Evolutionary conservation across 148 eudicot genomes (phyloP), one percentile per base, ranked within the genome.

Genomic region (Nyssa sinensis): DNA sequence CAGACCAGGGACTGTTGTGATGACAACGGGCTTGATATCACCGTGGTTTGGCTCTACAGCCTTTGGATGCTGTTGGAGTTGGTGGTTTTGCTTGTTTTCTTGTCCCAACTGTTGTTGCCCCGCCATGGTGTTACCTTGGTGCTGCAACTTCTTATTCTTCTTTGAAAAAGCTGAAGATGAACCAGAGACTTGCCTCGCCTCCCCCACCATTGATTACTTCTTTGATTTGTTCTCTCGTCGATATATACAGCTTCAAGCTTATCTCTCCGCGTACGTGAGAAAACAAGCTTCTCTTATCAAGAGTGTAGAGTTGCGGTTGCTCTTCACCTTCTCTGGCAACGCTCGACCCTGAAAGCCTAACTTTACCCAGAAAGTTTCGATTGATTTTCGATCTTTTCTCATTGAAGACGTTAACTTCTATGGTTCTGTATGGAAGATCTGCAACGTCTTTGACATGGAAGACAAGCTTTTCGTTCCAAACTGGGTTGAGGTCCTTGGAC

Each of bases 401-500:
- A 75, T 94, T 94, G 74, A 84, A 94, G 8, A 94, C 83, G 62
- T 86, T 90, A 6, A 86, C 87, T 19, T 94, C 98, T 0, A 94
- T 59, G 13, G 90, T 86, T 3, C 86, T 64, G 75, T 91, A 94
- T 25, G 97, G 98, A 2, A 94, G 82, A 37, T 94, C 90, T 0
- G 90, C 90, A 13, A 78, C 83, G 65, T 91, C 88, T 66, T 75
- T 84, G 0, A 94, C 76, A 30, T 77, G 81, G 74, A 94, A 94
- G 0, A 94, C 82, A 8, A 94, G 93, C 77, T 91, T 91, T 67
- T 94, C 91, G 70, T 94, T 94, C 98, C 98, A 94, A 4, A 89
- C 86, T 0, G 98, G 98, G 93, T 94, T 91, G 0, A 94, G 67
- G 65, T 91, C 93, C 28, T 84, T 84, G 74, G 53, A 72, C 41